These are phyloP conservation scores for Raffaelea arxii DNA, from an alignment of 2,329 filamentous ascomycete species.

Conservation along the genomic window DNA sequence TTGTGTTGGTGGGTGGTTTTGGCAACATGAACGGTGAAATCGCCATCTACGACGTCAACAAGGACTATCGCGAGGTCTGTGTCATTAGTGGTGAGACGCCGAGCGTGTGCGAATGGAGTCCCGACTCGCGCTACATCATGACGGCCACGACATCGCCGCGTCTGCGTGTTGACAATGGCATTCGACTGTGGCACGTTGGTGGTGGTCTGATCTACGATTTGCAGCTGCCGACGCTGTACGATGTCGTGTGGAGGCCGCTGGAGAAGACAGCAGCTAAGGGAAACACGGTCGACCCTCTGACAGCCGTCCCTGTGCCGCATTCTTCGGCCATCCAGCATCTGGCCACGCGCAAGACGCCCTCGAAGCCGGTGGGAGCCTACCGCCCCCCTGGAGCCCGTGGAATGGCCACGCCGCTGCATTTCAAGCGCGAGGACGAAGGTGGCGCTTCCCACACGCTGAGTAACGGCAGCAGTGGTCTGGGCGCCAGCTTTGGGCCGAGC, in stretches of 20 bases:
- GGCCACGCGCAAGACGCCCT: conserved; percentile 82
- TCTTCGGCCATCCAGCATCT: conserved; percentile 74
- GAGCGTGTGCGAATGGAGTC: conserved; percentile 94
- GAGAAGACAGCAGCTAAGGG: conserved; percentile 30
- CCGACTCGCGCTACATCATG: conserved; percentile 89
- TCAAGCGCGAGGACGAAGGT: conserved; percentile 96
- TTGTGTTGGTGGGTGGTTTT: conserved; percentile 89
- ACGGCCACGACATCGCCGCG: conserved; percentile 96
- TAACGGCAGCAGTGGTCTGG: conserved; percentile 63
- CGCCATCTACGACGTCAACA: conserved; percentile 93
- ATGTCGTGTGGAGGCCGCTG: conserved; percentile 76
- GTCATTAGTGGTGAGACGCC: conserved; percentile 95
- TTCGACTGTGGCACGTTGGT: conserved; percentile 88
- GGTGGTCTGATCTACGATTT: conserved; percentile 89
- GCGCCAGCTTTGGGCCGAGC: background rate
- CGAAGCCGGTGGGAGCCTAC: conserved; percentile 95
- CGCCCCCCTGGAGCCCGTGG: conserved; percentile 89
- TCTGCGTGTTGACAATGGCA: conserved; percentile 89
- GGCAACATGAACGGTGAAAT: conserved; percentile 96
- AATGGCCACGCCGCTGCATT: conserved; percentile 78
- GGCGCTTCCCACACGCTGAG: conserved; percentile 72
- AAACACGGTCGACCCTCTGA: conserved; percentile 52
- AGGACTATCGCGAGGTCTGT: conserved; percentile 83
- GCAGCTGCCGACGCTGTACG: conserved; percentile 90
- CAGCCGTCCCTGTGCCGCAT: conserved; percentile 67